Conservation (phyloP, 495 filamentous ascomycete genomes). For the Aspergillus baeticus region DNA sequence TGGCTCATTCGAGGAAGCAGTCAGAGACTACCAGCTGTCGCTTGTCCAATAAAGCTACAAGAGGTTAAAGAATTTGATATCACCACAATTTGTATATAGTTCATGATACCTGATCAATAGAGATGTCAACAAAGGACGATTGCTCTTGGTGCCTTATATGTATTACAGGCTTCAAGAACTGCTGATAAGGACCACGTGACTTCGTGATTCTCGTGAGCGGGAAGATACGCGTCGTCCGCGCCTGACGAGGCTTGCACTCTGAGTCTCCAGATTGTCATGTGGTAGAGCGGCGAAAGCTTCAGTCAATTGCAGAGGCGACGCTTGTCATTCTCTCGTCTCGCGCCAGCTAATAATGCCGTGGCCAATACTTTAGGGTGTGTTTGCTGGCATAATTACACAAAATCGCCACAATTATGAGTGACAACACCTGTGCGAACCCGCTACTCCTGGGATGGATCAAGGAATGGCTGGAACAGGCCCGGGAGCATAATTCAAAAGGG, state of each 20-base stretch:
- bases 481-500: constrained; percentile 69
- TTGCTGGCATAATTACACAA: neutral
- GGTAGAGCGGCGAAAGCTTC: neutral
- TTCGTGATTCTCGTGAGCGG: neutral
- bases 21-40: constrained; percentile 49
- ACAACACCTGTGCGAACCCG: constrained; percentile 65
- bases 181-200: constrained; percentile 7
- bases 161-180: neutral
- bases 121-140: neutral
- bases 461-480: constrained; percentile 76
- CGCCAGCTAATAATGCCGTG: neutral
- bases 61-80: neutral
- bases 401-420: constrained; percentile 30
- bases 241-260: neutral
- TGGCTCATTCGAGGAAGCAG: constrained; percentile 53
- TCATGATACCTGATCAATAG: neutral
- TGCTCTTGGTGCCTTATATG: neutral
- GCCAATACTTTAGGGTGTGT: neutral
- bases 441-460: constrained; percentile 73
- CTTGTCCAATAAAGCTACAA: constrained; percentile 16
- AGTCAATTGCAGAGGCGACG: neutral
- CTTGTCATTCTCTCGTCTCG: neutral
- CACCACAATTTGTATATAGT: constrained; percentile 6
- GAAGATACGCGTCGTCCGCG: constrained; percentile 6
- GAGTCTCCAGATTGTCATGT: neutral